Conservation (phyloP, 2,329 filamentous ascomycete species). For the Atkinsonella hypoxylon region DNA sequence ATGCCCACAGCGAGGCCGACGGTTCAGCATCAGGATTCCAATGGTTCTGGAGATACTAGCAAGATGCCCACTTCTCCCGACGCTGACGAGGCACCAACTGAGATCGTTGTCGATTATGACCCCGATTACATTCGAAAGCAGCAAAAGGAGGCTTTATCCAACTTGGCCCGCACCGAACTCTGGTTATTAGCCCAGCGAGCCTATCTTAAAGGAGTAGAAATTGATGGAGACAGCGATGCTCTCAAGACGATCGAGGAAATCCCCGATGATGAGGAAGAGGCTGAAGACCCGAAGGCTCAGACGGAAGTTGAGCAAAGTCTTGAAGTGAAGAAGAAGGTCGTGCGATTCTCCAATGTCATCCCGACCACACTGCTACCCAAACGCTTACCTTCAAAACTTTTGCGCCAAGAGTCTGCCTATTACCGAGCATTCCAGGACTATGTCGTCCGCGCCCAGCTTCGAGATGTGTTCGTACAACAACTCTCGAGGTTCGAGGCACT, state of each 20-base stretch:
- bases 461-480: conserved; percentile 76
- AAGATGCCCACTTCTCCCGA: conserved; percentile 18
- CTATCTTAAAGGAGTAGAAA: conserved; percentile 58
- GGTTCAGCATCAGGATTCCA: conserved; percentile 19
- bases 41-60: conserved; percentile 18
- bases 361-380: conserved; percentile 33
- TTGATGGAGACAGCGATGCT: conserved; percentile 25
- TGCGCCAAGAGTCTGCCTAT: conserved; percentile 63
- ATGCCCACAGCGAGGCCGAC: conserved; percentile 53
- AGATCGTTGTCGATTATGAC: conserved; percentile 61
- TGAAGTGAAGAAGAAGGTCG: conserved; percentile 52
- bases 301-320: conserved; percentile 15
- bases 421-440: conserved; percentile 77
- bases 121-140: conserved; percentile 65
- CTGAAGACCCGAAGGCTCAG: conserved; percentile 9
- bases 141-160: conserved; percentile 55
- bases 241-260: conserved; percentile 26
- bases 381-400: conserved; percentile 38
- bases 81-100: conserved; percentile 46
- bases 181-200: conserved; percentile 78
- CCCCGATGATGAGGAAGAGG: conserved; percentile 17
- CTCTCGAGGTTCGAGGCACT: conserved; percentile 79
- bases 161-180: conserved; percentile 70
- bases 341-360: conserved; percentile 55
- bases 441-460: conserved; percentile 49